A percentile compares a stretch with the other conserved stretches of the same genome.
Evolutionary conservation across 1,284 basidiomycete species (phyloP).

Genomic region (Trametes polyzona): DNA sequence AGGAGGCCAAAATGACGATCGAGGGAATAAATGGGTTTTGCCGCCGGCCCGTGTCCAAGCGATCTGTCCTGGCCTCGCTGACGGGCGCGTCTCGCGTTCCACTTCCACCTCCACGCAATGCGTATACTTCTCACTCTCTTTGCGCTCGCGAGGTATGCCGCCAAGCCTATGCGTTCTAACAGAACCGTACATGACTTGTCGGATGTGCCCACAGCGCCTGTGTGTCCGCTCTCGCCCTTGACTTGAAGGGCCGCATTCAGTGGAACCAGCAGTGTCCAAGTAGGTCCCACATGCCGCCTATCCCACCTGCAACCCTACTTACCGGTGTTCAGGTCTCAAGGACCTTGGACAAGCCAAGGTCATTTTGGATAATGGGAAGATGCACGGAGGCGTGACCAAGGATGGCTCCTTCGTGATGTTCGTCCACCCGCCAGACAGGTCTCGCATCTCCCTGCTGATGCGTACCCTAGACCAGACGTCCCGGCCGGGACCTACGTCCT

Average conservation of each 20-base stretch:
- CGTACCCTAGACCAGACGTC: conserved; percentile 58
- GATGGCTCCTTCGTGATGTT: conserved; percentile 72
- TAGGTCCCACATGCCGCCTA: conserved; percentile 35
- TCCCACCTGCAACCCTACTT: neutral
- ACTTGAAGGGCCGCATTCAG: conserved; percentile 59
- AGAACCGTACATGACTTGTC: too few relatives aligned
- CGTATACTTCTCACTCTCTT: conserved; percentile 29
- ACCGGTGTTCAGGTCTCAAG: conserved; percentile 28
- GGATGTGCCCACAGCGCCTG: conserved; percentile 30
- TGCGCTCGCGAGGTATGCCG: conserved; percentile 30
- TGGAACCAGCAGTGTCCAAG: conserved; percentile 71
- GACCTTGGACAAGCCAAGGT: conserved; percentile 64
- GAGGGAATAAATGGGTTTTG: conserved; percentile 7
- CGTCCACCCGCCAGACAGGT: conserved; percentile 26
- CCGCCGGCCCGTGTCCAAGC: conserved; percentile 6
- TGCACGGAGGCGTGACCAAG: conserved; percentile 54
- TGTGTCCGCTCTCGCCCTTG: conserved; percentile 44
- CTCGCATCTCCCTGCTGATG: conserved; percentile 18
- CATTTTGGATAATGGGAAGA: conserved; percentile 60
- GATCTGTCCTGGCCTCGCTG: neutral
- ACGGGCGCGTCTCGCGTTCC: conserved; percentile 4
- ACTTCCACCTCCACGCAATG: conserved; percentile 27
- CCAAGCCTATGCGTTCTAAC: neutral
- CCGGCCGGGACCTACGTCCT: conserved; percentile 67
- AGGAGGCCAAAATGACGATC: neutral